Evolutionary conservation across 1,284 basidiomycete genomes (phyloP).

Genomic region (Sanguinoderma infundibulare): DNA sequence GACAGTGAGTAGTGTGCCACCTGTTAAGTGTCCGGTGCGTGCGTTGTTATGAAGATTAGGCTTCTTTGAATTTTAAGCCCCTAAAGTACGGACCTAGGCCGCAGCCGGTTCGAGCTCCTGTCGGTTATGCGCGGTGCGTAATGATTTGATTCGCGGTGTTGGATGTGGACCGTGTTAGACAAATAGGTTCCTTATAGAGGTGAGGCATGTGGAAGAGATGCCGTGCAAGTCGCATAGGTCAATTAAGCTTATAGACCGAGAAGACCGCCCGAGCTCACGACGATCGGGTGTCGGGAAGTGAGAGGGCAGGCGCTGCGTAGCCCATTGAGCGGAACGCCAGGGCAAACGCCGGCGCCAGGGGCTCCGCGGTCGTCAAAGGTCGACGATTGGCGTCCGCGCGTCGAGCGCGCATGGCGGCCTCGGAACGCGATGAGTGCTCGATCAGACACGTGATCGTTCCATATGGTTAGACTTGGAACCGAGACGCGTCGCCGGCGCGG

Average conservation of each 20-base stretch:
- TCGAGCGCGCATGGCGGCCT: not conserved
- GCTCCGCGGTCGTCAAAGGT: too few relatives aligned
- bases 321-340: too few relatives aligned
- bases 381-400: not conserved
- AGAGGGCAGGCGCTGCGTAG: too few relatives aligned
- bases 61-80: not conserved
- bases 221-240: not conserved
- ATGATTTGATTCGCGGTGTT: too few relatives aligned
- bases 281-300: not conserved
- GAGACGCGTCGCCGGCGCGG: constrained; percentile 16
- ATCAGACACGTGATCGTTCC: constrained; percentile 27
- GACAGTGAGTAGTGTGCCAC: not conserved
- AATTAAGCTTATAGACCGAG: not conserved
- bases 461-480: constrained; percentile 21
- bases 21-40: not conserved
- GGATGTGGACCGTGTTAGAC: too few relatives aligned
- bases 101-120: too few relatives aligned
- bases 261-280: not conserved
- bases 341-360: too few relatives aligned
- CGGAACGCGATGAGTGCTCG: constrained; percentile 1
- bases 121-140: too few relatives aligned
- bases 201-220: not conserved
- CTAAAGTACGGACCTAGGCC: too few relatives aligned
- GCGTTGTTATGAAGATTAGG: not conserved
- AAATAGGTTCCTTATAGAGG: not conserved